Conservation (phyloP, 805 yeast genomes). For the Scheffersomyces stipitis region DNA sequence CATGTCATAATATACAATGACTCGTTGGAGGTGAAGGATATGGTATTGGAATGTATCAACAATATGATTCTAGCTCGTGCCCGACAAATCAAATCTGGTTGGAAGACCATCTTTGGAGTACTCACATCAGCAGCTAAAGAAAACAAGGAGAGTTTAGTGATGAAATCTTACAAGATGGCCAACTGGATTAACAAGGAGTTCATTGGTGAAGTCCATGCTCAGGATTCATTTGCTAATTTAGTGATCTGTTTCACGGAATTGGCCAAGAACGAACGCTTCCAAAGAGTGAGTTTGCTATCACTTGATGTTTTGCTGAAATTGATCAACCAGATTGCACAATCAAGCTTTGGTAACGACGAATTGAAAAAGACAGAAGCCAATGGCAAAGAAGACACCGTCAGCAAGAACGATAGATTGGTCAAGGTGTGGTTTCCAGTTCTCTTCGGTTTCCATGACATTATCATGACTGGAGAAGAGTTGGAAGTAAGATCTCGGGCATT, state of each 20-base stretch:
- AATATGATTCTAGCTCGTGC: slow-evolving; percentile 82
- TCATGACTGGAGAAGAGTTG: slow-evolving; percentile 90
- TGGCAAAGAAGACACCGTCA: slow-evolving; percentile 12
- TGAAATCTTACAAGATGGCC: slow-evolving; percentile 62
- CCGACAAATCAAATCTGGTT: slow-evolving; percentile 80
- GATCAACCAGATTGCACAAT: slow-evolving; percentile 56
- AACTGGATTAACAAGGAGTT: slow-evolving; percentile 61
- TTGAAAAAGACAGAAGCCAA: slow-evolving; percentile 11
- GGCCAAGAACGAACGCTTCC: slow-evolving; percentile 82
- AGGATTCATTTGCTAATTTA: slow-evolving; percentile 67
- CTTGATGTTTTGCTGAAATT: slow-evolving; percentile 69
- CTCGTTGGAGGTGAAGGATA: slow-evolving; percentile 71
- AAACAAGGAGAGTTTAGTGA: slow-evolving; percentile 56
- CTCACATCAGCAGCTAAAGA: slow-evolving; percentile 72
- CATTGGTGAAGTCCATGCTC: slow-evolving; percentile 60
- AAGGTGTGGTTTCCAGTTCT: slow-evolving; percentile 86
- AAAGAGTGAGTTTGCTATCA: slow-evolving; percentile 76
- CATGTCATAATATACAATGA: slow-evolving; percentile 69
- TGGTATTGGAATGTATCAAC: slow-evolving; percentile 86
- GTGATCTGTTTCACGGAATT: slow-evolving; percentile 76
- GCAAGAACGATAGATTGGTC: slow-evolving; percentile 37
- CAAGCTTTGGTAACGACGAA: slow-evolving; percentile 27
- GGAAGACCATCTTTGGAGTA: slow-evolving; percentile 85
- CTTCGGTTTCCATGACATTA: slow-evolving; percentile 80
- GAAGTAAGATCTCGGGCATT: slow-evolving; percentile 92